Conservation (phyloP, 495 filamentous ascomycete genomes). For the Penicillium paradoxum region DNA sequence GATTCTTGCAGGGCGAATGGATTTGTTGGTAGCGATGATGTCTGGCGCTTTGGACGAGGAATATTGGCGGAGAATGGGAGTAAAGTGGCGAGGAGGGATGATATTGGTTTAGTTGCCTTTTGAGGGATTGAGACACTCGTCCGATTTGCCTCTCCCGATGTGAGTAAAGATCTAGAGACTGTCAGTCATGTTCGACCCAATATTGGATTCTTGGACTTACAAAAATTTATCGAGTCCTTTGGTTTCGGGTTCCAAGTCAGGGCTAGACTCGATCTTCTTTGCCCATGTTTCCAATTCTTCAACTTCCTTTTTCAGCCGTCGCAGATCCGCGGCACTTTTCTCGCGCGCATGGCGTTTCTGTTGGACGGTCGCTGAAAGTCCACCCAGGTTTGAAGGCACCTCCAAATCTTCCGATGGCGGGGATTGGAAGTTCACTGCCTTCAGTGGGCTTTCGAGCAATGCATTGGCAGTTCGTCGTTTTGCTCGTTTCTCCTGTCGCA, state of each 20-base stretch:
- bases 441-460: conserved; percentile 30
- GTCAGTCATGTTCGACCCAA: conserved; percentile 11
- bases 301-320: conserved; percentile 34
- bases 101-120: conserved; percentile 23
- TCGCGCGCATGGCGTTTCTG: conserved; percentile 31
- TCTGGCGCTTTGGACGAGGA: conserved; percentile 17
- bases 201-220: conserved; percentile 15
- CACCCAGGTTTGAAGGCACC: conserved; percentile 1
- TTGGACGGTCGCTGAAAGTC: conserved; percentile 21
- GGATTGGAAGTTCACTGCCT: conserved; percentile 21
- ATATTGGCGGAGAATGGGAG: conserved; percentile 39
- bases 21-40: conserved; percentile 28
- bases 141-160: conserved; percentile 22
- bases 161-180: conserved; percentile 22
- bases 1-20: conserved; percentile 33
- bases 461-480: conserved; percentile 24
- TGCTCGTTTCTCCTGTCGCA: conserved; percentile 26
- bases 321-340: conserved; percentile 29
- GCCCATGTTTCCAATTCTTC: conserved; percentile 36
- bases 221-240: conserved; percentile 26
- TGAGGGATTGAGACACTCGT: conserved; percentile 9
- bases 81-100: conserved; percentile 36
- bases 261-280: conserved; percentile 18
- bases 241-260: conserved; percentile 12
- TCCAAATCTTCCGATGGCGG: conserved; percentile 6